These are phyloP conservation scores for Paraphaeosphaeria sporulosa DNA, from an alignment of 2,329 filamentous ascomycete genomes.

Conservation along the genomic window DNA sequence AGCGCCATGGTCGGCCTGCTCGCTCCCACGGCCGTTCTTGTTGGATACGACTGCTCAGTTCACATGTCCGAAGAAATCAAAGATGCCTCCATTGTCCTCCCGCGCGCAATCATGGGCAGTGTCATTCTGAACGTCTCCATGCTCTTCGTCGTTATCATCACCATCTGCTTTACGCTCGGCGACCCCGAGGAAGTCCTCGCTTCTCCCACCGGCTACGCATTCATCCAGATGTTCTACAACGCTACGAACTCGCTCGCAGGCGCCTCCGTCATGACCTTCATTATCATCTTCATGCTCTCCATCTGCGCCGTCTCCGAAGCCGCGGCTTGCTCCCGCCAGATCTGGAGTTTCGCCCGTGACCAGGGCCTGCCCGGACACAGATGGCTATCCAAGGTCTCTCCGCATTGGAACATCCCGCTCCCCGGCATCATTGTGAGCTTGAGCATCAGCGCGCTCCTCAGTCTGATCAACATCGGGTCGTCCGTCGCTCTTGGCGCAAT, in stretches of 20 bases:
- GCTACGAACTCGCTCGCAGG: constrained; percentile 25
- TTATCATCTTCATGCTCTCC: constrained; percentile 30
- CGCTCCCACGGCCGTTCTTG: constrained; percentile 31
- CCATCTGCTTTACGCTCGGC: constrained; percentile 46
- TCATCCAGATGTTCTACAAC: constrained; percentile 46
- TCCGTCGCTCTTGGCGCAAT: constrained; percentile 48
- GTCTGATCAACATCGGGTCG: constrained; percentile 51
- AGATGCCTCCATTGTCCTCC: constrained; percentile 47
- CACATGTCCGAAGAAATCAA: constrained; percentile 52
- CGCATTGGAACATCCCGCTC: constrained; percentile 19
- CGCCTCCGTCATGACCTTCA: constrained; percentile 30
- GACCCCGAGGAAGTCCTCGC: constrained; percentile 36
- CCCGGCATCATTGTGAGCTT: constrained; percentile 31
- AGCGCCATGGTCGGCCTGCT: constrained; percentile 41
- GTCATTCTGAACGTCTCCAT: constrained; percentile 44
- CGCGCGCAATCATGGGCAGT: constrained; percentile 48
- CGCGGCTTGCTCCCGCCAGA: constrained; percentile 30
- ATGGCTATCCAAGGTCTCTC: constrained; percentile 26
- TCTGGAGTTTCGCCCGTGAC: constrained; percentile 34
- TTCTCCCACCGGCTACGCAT: constrained; percentile 44
- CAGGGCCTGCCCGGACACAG: constrained; percentile 24
- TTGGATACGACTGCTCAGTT: constrained; percentile 40
- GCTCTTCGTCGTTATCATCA: constrained; percentile 45
- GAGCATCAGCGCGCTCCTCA: constrained; percentile 42
- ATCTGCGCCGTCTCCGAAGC: constrained; percentile 33